Conservation (phyloP, 768 basidiomycete species). For the Lactifluus volemus region DNA sequence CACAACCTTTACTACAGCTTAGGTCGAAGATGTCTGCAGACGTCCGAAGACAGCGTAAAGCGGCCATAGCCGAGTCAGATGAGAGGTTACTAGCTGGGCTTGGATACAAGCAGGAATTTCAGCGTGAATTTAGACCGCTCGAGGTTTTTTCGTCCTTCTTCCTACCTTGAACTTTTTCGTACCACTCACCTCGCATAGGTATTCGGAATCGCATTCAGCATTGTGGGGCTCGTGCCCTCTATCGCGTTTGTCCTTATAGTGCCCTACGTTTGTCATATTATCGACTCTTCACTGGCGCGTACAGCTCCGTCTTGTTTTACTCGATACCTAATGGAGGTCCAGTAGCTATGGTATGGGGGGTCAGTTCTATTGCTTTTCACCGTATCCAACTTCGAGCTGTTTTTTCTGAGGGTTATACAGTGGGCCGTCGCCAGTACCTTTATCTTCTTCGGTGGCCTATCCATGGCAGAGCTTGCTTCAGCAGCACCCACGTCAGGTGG, state of each 20-base stretch:
- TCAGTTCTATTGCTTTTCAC: conserved; percentile 25
- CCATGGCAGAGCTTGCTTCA: conserved; percentile 64
- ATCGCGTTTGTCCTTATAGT: conserved; percentile 38
- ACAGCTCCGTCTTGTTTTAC: conserved; percentile 39
- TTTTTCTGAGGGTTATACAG: conserved; percentile 25
- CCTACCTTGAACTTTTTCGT: too few relatives aligned
- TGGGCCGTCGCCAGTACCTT: conserved; percentile 61
- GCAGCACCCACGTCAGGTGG: conserved; percentile 70
- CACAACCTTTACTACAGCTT: too few relatives aligned
- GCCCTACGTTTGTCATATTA: background rate
- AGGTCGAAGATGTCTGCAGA: too few relatives aligned
- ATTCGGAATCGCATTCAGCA: conserved; percentile 62
- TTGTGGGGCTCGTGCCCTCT: conserved; percentile 60
- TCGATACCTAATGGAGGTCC: conserved; percentile 62
- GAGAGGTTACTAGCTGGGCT: conserved; percentile 28
- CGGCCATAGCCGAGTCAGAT: too few relatives aligned
- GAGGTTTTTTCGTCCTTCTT: conserved; percentile 13
- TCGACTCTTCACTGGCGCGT: background rate
- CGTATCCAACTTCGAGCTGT: background rate
- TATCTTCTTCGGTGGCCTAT: conserved; percentile 52
- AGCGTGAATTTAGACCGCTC: conserved; percentile 29
- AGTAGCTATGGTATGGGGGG: conserved; percentile 67
- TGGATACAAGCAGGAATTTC: conserved; percentile 37
- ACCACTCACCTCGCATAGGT: conserved; percentile 33
- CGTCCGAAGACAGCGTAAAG: too few relatives aligned